Evolutionary conservation across 345 rosid species (phyloP).

Genomic region (Heritiera fomes): DNA sequence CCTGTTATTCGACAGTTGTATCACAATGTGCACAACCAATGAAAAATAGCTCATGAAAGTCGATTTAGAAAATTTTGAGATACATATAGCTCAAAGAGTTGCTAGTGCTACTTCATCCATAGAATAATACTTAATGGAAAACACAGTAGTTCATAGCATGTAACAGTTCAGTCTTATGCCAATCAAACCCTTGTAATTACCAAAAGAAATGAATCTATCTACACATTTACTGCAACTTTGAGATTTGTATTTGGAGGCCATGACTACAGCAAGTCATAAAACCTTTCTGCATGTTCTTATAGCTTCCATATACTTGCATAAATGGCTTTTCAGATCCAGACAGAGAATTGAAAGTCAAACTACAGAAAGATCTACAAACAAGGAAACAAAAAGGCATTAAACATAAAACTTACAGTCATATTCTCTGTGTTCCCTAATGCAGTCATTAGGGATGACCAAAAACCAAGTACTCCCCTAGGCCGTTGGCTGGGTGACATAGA

Average conservation of each 20-base stretch:
- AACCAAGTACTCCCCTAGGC: constrained; percentile 96
- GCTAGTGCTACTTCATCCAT: constrained; percentile 7
- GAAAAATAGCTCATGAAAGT: constrained; percentile 2
- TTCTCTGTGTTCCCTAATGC: constrained; percentile 97
- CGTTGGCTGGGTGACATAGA: constrained; percentile 96
- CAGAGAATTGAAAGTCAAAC: constrained; percentile 5
- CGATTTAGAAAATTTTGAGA: neutral
- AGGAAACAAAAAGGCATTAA: neutral
- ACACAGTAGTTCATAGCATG: neutral
- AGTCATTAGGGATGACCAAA: constrained; percentile 98
- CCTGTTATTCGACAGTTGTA: constrained; percentile 45
- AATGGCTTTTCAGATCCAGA: constrained; percentile 2
- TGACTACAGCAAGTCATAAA: neutral
- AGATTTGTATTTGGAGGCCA: neutral
- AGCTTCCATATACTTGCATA: neutral
- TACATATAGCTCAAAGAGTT: neutral
- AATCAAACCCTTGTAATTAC: neutral
- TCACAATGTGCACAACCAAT: constrained; percentile 18
- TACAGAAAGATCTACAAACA: constrained; percentile 2
- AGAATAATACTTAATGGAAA: neutral
- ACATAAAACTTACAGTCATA: constrained; percentile 73
- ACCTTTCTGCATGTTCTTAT: neutral
- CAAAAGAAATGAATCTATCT: neutral
- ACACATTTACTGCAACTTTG: neutral
- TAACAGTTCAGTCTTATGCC: neutral